phyloP scores from a whole-genome alignment of 768 basidiomycete species.

The Nidularia pulvinata region DNA sequence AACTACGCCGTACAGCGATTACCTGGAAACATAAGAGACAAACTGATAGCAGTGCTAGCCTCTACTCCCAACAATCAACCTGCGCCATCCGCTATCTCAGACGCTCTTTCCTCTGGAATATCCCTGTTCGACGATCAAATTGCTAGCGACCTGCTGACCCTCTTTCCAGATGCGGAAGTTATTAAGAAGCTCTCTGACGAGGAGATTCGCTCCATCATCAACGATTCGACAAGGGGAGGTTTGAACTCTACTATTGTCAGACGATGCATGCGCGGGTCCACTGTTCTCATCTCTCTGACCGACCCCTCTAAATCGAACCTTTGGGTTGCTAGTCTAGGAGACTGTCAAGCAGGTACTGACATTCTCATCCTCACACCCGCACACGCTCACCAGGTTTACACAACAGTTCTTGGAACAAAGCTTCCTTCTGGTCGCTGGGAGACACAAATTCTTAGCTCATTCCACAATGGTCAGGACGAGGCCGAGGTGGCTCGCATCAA shows the following conservation, averaged over 20 bases:
- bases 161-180: constrained; percentile 37
- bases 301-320: constrained; percentile 39
- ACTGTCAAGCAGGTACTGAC: constrained; percentile 54
- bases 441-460: constrained; percentile 35
- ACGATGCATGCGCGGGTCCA: constrained; percentile 52
- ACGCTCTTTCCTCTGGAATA: constrained; percentile 31
- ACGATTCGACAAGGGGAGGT: constrained; percentile 28
- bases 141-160: constrained; percentile 28
- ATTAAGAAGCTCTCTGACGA: constrained; percentile 31
- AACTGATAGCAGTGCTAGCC: constrained; percentile 13
- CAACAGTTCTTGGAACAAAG: constrained; percentile 41
- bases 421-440: constrained; percentile 30
- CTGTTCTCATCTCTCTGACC: constrained; percentile 44
- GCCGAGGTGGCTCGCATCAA: constrained; percentile 37
- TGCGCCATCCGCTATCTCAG: constrained; percentile 17
- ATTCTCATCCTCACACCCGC: too few species aligned
- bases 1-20: constrained; percentile 31
- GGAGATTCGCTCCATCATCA: constrained; percentile 36
- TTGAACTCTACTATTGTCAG: constrained; percentile 30
- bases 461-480: constrained; percentile 48
- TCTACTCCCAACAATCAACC: not conserved
- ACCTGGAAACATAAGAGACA: constrained; percentile 24
- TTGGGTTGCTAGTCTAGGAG: constrained; percentile 59
- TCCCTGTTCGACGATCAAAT: constrained; percentile 34
- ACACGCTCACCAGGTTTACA: not conserved